Evolutionary conservation across 2,329 filamentous ascomycete genomes (phyloP), one percentile per base, ranked within the genome.

Genomic region (Neofusicoccum cordaticola): DNA sequence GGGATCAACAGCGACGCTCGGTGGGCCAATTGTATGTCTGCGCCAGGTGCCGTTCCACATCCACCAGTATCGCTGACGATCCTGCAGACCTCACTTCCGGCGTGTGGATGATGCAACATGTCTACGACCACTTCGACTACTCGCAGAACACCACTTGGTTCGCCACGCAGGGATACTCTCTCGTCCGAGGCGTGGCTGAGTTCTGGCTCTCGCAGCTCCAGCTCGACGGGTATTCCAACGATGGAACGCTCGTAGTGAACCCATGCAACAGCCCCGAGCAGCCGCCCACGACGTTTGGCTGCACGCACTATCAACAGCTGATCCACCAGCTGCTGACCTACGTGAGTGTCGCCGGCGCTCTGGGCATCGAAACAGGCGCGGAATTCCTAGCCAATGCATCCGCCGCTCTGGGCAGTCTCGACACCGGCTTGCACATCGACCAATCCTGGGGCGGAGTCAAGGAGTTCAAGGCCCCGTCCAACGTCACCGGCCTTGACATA

Each of bases 91-190:
- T 81, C 34, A 81, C 79, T 0, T 77, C 82, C 0, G 80, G 82
- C 1, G 83, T 84, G 1, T 88, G 85, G 86, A 82, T 87, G 77
- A 86, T 85, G 79, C 82, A 85, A 65, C 84, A 87, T 67, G 82
- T 88, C 1, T 84, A 80, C 73, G 84, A 88, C 65, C 80, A 84
- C 68, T 88, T 80, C 70, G 81, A 83, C 39, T 87, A 86, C 68
- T 82, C 79, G 1, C 79, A 76, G 31, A 78, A 86, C 66, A 48
- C 68, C 0, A 69, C 72, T 1, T 86, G 83, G 83, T 76, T 78
- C 4, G 74, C 75, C 6, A 19, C 62, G 2, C 73, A 74, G 35
- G 85, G 83, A 0, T 87, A 85, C n/a, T 22, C 53, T 13, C 41
- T 58, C 2, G 45, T 58, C 27, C 53, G 53, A 2, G 53, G 53